phyloP scores from a whole-genome alignment of 192 early-diverging fungal genomes.

The Coemansia sp. region DNA sequence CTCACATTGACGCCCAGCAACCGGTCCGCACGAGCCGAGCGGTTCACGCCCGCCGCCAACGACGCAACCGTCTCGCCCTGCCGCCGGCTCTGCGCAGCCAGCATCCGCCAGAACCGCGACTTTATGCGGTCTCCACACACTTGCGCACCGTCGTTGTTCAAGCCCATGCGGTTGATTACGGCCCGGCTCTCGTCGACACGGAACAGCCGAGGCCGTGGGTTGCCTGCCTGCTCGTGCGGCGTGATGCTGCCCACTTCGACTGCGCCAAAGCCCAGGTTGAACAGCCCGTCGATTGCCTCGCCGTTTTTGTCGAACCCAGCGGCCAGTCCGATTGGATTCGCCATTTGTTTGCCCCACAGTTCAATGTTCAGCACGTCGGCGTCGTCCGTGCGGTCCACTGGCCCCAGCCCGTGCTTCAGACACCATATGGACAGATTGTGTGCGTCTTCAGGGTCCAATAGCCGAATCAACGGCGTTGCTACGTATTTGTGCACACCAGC shows the following conservation, averaged over 20 bases:
- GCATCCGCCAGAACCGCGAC: slow-evolving; percentile 67
- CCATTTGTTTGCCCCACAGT: slow-evolving; percentile 70
- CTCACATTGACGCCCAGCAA: slow-evolving; percentile 86
- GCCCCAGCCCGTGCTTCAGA: slow-evolving; percentile 62
- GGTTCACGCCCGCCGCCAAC: slow-evolving; percentile 44
- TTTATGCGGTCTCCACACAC: slow-evolving; percentile 65
- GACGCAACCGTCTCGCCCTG: slow-evolving; percentile 51
- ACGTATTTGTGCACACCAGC: slow-evolving; percentile 68
- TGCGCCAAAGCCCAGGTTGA: slow-evolving; percentile 81
- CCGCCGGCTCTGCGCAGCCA: slow-evolving; percentile 55
- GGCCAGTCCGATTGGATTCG: slow-evolving; percentile 83
- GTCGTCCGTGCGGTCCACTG: slow-evolving; percentile 63
- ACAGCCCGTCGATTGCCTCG: slow-evolving; percentile 80
- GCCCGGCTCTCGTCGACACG: slow-evolving; percentile 69
- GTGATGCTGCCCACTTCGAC: slow-evolving; percentile 93
- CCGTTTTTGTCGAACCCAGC: slow-evolving; percentile 93
- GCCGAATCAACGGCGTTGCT: slow-evolving; percentile 67
- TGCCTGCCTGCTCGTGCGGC: slow-evolving; percentile 82
- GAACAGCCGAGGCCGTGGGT: slow-evolving; percentile 85
- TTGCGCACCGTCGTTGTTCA: slow-evolving; percentile 80
- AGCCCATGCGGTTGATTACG: slow-evolving; percentile 87
- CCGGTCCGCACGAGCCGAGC: slow-evolving; percentile 60
- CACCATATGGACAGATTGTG: slow-evolving; percentile 67
- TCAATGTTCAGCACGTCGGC: slow-evolving; percentile 57
- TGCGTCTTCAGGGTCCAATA: slow-evolving; percentile 71